Conservation (phyloP, 2,329 filamentous ascomycete genomes). For the Hypoxylon sp. region DNA sequence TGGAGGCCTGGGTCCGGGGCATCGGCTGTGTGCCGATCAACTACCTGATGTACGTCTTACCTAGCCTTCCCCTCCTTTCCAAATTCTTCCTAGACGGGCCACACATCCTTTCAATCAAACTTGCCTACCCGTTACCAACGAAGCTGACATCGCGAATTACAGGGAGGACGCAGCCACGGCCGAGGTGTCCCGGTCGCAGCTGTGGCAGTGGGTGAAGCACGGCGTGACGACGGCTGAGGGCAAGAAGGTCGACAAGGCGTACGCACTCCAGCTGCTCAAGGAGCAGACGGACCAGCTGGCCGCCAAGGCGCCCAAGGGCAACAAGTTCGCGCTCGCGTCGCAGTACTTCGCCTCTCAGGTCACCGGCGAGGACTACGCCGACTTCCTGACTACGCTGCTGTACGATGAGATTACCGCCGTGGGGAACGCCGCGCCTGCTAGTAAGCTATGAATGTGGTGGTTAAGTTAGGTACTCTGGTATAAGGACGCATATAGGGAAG, state of each 20-base stretch:
- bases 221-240: constrained; percentile 83
- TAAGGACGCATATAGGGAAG: background rate
- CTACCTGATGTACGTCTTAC: constrained; percentile 79
- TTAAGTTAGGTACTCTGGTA: too few species aligned
- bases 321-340: constrained; percentile 90
- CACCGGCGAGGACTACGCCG: constrained; percentile 96
- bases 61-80: background rate
- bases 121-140: background rate
- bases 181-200: constrained; percentile 91
- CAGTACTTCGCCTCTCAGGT: constrained; percentile 95
- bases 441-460: constrained; percentile 45
- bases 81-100: background rate
- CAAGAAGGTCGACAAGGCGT: constrained; percentile 92
- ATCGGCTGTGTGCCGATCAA: constrained; percentile 98
- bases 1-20: constrained; percentile 97
- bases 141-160: constrained; percentile 30
- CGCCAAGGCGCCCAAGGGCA: constrained; percentile 81
- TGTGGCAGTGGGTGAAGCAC: constrained; percentile 94
- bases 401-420: constrained; percentile 53
- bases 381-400: constrained; percentile 80
- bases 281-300: constrained; percentile 84
- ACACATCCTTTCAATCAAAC: background rate
- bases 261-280: constrained; percentile 85
- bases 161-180: constrained; percentile 95
- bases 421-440: constrained; percentile 49